Evolutionary conservation across 352 stramenopile genomes (phyloP).

Genomic region (Albugo candida): DNA sequence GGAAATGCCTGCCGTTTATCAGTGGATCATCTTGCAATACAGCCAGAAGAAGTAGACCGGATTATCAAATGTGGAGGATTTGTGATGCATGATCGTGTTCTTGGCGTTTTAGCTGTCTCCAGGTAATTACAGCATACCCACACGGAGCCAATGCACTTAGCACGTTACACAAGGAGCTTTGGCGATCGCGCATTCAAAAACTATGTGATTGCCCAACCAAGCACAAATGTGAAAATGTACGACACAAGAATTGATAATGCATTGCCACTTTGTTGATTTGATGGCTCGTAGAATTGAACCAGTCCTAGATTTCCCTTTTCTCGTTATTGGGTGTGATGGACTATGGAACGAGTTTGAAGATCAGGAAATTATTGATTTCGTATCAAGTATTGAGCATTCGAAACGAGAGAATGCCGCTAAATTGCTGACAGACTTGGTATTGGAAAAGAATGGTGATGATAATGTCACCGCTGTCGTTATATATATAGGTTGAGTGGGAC

Average conservation of each 20-base stretch:
- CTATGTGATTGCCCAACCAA: constrained; percentile 33
- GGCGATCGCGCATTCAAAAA: constrained; percentile 53
- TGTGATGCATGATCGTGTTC: constrained; percentile 45
- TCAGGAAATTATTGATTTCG: constrained; percentile 51
- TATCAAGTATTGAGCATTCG: constrained; percentile 14
- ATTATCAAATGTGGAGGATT: constrained; percentile 43
- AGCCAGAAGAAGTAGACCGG: constrained; percentile 27
- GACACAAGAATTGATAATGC: background rate
- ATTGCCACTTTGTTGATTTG: background rate
- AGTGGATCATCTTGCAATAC: constrained; percentile 53
- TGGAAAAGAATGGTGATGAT: constrained; percentile 35
- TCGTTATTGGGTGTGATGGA: constrained; percentile 61
- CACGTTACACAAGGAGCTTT: constrained; percentile 26
- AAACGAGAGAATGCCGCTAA: constrained; percentile 25
- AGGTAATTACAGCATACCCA: constrained; percentile 14
- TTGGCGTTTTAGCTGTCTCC: constrained; percentile 46
- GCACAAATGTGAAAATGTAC: constrained; percentile 24
- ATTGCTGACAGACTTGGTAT: constrained; percentile 31
- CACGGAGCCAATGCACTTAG: background rate
- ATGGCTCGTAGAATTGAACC: constrained; percentile 18
- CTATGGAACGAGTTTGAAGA: constrained; percentile 61
- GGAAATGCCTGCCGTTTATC: constrained; percentile 32
- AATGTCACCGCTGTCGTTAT: constrained; percentile 67
- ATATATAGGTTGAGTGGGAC: constrained; percentile 29
- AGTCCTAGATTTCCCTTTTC: constrained; percentile 26